phyloP scores from a whole-genome alignment of 495 filamentous ascomycete genomes.

The Penicillium odoratum region DNA sequence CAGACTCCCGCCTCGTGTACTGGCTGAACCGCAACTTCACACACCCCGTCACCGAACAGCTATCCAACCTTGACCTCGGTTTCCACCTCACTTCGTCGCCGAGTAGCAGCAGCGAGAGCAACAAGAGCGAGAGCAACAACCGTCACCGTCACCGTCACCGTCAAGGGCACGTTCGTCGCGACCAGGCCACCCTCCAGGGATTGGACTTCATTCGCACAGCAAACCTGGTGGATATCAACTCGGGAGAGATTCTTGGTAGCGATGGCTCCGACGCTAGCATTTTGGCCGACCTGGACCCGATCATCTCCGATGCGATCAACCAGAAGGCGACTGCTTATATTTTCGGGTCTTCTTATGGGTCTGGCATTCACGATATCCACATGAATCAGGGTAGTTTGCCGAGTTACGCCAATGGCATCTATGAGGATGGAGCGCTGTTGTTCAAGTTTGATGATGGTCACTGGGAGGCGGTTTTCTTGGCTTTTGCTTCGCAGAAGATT shows the following conservation, averaged over 20 bases:
- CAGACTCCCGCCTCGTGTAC: constrained; percentile 28
- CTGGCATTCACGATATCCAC: constrained; percentile 45
- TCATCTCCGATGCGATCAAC: constrained; percentile 34
- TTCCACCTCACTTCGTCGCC: constrained; percentile 22
- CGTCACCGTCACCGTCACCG: neutral
- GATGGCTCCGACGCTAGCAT: constrained; percentile 32
- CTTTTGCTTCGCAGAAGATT: constrained; percentile 28
- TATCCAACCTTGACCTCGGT: constrained; percentile 21
- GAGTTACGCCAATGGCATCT: constrained; percentile 36
- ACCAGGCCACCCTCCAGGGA: constrained; percentile 20
- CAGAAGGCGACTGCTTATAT: constrained; percentile 35
- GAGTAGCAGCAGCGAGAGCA: constrained; percentile 2
- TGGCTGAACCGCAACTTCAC: constrained; percentile 27
- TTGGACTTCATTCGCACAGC: constrained; percentile 30
- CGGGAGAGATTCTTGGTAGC: constrained; percentile 23
- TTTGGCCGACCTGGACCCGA: constrained; percentile 35
- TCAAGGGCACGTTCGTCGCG: constrained; percentile 13
- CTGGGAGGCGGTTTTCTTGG: constrained; percentile 28
- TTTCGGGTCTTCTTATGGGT: constrained; percentile 33
- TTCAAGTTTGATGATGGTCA: constrained; percentile 38
- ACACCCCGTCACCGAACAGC: constrained; percentile 23
- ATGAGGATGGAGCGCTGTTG: constrained; percentile 38
- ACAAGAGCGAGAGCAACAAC: constrained; percentile 1
- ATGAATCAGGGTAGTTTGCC: constrained; percentile 45
- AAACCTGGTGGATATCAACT: constrained; percentile 19